A percentile compares a stretch with the other conserved stretches of the same genome.
phyloP scores from a whole-genome alignment of 352 stramenopile genomes.

The Globisporangium okanoganense region DNA sequence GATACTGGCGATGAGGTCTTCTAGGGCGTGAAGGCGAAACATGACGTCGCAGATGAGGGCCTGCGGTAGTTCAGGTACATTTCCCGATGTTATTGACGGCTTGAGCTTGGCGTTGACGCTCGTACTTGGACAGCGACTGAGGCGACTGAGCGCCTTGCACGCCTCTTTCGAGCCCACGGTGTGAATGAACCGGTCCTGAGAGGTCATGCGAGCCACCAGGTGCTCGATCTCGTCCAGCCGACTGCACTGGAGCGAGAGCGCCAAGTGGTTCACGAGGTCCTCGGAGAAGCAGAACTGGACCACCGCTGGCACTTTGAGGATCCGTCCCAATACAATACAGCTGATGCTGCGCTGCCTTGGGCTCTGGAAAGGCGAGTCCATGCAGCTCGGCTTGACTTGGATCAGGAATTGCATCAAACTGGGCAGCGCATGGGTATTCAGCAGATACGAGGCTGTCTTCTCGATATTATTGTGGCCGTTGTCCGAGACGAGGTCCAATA shows the following conservation, averaged over 20 bases:
- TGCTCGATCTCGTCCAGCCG: conserved; percentile 61
- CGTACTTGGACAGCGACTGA: conserved; percentile 41
- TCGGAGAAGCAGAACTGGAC: conserved; percentile 49
- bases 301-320: conserved; percentile 38
- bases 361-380: conserved; percentile 45
- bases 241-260: conserved; percentile 71
- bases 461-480: conserved; percentile 20
- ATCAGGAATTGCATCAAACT: conserved; percentile 48
- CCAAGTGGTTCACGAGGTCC: conserved; percentile 54
- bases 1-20: conserved; percentile 64
- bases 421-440: conserved; percentile 34
- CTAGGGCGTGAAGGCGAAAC: conserved; percentile 54
- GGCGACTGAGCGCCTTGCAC: conserved; percentile 52
- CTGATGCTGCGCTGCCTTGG: conserved; percentile 62
- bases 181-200: conserved; percentile 39
- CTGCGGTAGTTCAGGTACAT: conserved; percentile 48
- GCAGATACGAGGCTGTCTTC: conserved; percentile 34
- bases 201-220: conserved; percentile 20
- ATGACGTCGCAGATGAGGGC: conserved; percentile 64
- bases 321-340: conserved; percentile 55
- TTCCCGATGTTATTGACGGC: conserved; percentile 41
- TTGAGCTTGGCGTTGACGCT: conserved; percentile 32
- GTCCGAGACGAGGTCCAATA: conserved; percentile 42
- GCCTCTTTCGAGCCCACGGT: conserved; percentile 45
- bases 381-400: conserved; percentile 50